phyloP scores from a whole-genome alignment of 257 asterid genomes.

The Solanum microdontum region DNA sequence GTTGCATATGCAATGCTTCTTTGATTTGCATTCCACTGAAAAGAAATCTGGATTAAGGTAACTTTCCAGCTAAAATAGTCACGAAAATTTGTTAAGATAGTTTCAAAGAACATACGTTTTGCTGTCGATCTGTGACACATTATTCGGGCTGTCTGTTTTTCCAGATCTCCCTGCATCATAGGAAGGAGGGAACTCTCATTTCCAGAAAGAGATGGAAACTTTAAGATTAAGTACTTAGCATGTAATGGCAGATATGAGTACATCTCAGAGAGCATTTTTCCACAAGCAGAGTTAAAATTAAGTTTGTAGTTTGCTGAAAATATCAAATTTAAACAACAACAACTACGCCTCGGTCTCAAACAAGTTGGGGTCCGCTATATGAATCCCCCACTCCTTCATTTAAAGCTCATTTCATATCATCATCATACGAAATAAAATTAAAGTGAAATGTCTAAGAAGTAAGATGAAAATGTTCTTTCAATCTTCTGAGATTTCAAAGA shows the following conservation, averaged over 20 bases:
- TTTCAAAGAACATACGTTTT: slow-evolving; percentile 26
- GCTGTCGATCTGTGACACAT: slow-evolving; percentile 28
- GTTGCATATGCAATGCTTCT: slow-evolving; percentile 64
- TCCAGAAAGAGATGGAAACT: neutral
- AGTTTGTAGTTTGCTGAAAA: neutral
- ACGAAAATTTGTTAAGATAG: neutral
- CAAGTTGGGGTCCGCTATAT: neutral
- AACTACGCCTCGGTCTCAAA: neutral
- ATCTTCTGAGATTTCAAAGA: neutral
- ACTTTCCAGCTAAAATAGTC: neutral
- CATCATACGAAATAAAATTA: neutral
- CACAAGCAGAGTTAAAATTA: neutral
- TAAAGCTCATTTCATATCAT: neutral
- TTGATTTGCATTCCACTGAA: slow-evolving; percentile 59
- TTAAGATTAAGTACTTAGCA: neutral
- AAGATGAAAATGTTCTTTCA: neutral
- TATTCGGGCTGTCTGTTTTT: slow-evolving; percentile 13
- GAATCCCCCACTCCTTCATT: neutral
- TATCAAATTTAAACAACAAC: neutral
- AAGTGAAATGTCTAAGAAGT: neutral
- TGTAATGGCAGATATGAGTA: neutral
- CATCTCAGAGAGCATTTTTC: neutral
- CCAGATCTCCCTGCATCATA: slow-evolving; percentile 43
- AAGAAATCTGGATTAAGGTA: neutral
- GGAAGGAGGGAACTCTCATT: neutral